Conservation (phyloP, 306 rosid genomes). For the Geum urbanum region DNA sequence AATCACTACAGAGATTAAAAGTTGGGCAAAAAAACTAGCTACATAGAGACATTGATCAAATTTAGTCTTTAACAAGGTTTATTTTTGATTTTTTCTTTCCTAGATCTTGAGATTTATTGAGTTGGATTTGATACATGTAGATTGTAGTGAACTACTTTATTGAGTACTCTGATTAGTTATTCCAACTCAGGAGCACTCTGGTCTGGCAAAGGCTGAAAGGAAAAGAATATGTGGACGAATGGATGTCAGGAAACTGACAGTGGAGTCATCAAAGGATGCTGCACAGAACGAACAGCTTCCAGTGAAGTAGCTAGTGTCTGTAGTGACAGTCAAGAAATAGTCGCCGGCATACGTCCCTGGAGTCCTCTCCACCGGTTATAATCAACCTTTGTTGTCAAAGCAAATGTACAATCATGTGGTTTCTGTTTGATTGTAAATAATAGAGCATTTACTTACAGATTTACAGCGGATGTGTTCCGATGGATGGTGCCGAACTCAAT, state of each 20-base stretch:
- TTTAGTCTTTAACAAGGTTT: neutral
- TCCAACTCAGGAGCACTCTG: constrained; percentile 63
- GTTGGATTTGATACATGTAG: neutral
- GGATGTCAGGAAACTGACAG: constrained; percentile 74
- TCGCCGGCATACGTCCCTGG: too few relatives aligned
- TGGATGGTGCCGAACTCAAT: constrained; percentile 84
- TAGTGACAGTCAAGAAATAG: too few relatives aligned
- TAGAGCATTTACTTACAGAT: neutral
- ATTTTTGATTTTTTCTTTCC: neutral
- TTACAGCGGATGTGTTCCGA: constrained; percentile 69
- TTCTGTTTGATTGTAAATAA: neutral
- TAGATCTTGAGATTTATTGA: neutral
- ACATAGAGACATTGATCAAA: neutral
- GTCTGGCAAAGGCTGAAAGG: constrained; percentile 68
- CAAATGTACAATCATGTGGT: neutral
- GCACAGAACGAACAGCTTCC: constrained; percentile 94
- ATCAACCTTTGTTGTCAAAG: neutral
- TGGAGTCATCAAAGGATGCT: constrained; percentile 71
- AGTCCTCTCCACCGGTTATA: constrained; percentile 62
- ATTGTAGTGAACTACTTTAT: neutral
- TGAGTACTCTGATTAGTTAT: constrained; percentile 8
- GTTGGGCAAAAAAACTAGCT: neutral
- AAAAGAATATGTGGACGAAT: constrained; percentile 63
- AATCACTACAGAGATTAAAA: too few relatives aligned
- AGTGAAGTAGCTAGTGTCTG: too few relatives aligned